Evolutionary conservation across 192 early-diverging fungal species (phyloP), one percentile per base, ranked within the genome.

Genomic region (Pecoramyces ruminantium): DNA sequence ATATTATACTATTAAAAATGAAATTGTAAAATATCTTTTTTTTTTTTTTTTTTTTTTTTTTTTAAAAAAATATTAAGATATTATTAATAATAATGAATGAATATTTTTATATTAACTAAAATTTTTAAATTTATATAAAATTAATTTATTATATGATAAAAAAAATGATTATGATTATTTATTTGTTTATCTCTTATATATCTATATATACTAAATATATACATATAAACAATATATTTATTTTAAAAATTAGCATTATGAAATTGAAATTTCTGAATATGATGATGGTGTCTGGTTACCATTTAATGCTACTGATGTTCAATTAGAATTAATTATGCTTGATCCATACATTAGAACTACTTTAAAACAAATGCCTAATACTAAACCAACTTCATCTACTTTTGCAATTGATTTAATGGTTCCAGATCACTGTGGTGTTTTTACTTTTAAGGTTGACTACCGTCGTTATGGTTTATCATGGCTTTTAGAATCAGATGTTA

Each of bases 371-470:
- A 25, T 80, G 27, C 30, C 83, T 4, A 34, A 21, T 77, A 30
- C 81, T n/a, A 81, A 81, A n/a, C 83, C 13, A 67, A 78, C 2
- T 81, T 85, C 27, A 84, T 84, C 1, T 38, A 84, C 42, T 27
- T 92, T 90, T 81, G 81, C 82, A 30, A 87, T 87, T 77, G 78
- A 80, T 79, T 89, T 94, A 82, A 83, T 89, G 80, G 87, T 98
- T 28, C 98, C 98, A 42, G 98, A 99, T 83, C 92, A 93, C 30
- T 96, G 98, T 85, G 98, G 98, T 81, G 97, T 98, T 16, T 99
- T 96, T 88, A 98, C 96, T 11, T 95, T 99, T 85, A 92, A 90
- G 40, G 93, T 98, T 51, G 95, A 97, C 83, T 98, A 98, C 87
- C 93, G 94, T 84, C 89, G 96, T 77, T 86, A 89, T 80, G 98